A percentile compares a stretch with the other conserved stretches of the same genome.
phyloP scores from a whole-genome alignment of 2,329 filamentous ascomycete genomes.

The Aspergillus sp. region DNA sequence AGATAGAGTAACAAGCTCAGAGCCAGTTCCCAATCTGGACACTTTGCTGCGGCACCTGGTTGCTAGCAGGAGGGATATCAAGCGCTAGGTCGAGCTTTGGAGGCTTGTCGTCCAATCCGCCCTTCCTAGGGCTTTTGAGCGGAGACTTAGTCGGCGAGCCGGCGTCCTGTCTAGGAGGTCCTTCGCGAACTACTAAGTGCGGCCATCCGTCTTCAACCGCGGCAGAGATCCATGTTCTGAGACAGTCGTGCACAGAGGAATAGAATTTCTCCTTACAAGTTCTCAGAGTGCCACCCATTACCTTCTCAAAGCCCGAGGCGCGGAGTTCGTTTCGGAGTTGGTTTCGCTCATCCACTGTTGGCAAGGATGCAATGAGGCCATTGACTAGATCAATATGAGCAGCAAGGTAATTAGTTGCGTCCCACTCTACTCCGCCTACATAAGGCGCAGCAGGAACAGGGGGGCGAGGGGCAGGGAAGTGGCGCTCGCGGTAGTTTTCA shows the following conservation, averaged over 20 bases:
- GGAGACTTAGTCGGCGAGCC: conserved; percentile 46
- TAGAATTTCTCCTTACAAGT: conserved; percentile 99
- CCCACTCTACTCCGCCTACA: conserved; percentile 97
- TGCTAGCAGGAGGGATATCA: conserved; percentile 29
- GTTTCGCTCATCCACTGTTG: conserved; percentile 70
- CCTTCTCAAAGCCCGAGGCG: conserved; percentile 86
- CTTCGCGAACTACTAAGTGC: conserved; percentile 69
- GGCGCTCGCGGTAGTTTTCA: conserved; percentile 51
- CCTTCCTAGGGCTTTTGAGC: conserved; percentile 51
- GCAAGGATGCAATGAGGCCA: conserved; percentile 79
- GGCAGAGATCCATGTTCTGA: conserved; percentile 87
- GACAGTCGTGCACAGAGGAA: conserved; percentile 80
- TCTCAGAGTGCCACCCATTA: conserved; percentile 78
- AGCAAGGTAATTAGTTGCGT: conserved; percentile 93
- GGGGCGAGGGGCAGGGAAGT: conserved; percentile 82
- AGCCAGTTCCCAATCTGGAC: conserved; percentile 39
- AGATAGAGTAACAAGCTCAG: conserved; percentile 18
- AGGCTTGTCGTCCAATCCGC: conserved; percentile 48
- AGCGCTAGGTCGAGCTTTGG: conserved; percentile 59
- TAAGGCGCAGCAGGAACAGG: conserved; percentile 94
- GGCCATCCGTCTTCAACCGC: conserved; percentile 87
- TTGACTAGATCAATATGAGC: conserved; percentile 92
- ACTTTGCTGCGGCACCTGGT: conserved; percentile 20
- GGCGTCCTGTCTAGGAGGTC: conserved; percentile 41
- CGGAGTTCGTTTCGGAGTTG: conserved; percentile 72